These are phyloP conservation scores for Mycena citricolor DNA, from an alignment of 1,284 basidiomycete species.

Conservation along the genomic window DNA sequence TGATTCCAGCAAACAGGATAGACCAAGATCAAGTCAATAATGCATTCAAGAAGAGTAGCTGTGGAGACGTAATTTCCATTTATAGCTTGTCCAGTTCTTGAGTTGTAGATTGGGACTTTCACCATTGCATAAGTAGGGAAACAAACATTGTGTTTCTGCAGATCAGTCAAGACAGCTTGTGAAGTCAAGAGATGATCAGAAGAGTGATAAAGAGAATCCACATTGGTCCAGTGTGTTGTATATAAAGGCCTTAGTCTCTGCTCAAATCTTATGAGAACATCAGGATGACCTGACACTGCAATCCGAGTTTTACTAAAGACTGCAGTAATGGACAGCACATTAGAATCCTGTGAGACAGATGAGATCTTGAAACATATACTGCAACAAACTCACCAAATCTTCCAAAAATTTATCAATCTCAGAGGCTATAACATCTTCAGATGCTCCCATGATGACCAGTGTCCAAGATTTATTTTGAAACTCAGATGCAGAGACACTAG, in stretches of 20 bases:
- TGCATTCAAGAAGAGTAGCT: too few species aligned
- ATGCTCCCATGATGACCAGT: background rate
- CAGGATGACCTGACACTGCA: constrained; percentile 59
- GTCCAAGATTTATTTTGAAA: background rate
- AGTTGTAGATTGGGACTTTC: background rate
- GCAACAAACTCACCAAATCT: background rate
- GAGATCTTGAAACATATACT: background rate
- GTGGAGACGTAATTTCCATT: too few species aligned
- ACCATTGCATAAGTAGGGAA: background rate
- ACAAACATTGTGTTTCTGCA: background rate
- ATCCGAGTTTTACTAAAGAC: constrained; percentile 46
- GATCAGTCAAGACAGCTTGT: background rate
- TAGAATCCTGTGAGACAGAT: constrained; percentile 23
- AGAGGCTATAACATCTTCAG: background rate
- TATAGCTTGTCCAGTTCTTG: too few species aligned
- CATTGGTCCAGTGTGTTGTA: constrained; percentile 40
- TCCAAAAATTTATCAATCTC: background rate
- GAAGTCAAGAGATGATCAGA: constrained; percentile 32
- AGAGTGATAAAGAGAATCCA: constrained; percentile 58
- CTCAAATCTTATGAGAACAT: constrained; percentile 45
- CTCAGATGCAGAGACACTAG: constrained; percentile 3
- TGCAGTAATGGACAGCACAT: constrained; percentile 48
- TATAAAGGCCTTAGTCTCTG: constrained; percentile 33
- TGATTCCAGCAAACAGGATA: too few species aligned
- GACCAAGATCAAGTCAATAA: too few species aligned